phyloP scores from a whole-genome alignment of 441 rosid genomes.

The Aleurites moluccanus region DNA sequence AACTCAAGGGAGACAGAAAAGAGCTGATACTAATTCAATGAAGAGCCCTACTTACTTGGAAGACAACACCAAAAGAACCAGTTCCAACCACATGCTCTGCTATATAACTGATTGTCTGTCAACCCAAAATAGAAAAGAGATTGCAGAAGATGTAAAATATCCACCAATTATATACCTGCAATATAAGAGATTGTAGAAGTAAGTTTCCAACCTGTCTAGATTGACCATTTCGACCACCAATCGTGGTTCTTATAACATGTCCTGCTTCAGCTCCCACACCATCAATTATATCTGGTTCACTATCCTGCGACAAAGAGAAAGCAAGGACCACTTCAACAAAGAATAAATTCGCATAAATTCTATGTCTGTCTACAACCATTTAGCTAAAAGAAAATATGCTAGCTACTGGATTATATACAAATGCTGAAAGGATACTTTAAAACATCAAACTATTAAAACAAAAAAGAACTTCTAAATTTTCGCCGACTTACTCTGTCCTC shows the following conservation, averaged over 20 bases:
- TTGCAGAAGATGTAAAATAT: conserved; percentile 21
- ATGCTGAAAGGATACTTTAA: neutral
- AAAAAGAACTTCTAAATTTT: neutral
- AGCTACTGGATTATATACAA: neutral
- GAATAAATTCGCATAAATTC: neutral
- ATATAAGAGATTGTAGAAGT: conserved; percentile 6
- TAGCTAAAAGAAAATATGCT: conserved; percentile 2
- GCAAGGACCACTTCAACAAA: neutral
- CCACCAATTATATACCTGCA: neutral
- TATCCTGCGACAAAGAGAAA: conserved; percentile 58
- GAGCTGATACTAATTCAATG: neutral
- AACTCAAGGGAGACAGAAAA: neutral
- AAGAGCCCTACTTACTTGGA: conserved; percentile 58
- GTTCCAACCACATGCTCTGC: conserved; percentile 97
- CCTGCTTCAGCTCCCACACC: conserved; percentile 94
- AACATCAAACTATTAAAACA: neutral
- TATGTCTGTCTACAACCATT: neutral
- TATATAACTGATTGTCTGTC: conserved; percentile 84
- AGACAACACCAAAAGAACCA: conserved; percentile 94
- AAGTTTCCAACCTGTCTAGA: conserved; percentile 70
- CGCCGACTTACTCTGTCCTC: conserved; percentile 70
- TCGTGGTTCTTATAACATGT: conserved; percentile 78
- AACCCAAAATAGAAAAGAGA: conserved; percentile 29
- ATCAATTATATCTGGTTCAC: conserved; percentile 85
- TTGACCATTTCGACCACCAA: conserved; percentile 90